Conservation (phyloP, 1,284 basidiomycete species). For the Cutaneotrichosporon cutaneum region DNA sequence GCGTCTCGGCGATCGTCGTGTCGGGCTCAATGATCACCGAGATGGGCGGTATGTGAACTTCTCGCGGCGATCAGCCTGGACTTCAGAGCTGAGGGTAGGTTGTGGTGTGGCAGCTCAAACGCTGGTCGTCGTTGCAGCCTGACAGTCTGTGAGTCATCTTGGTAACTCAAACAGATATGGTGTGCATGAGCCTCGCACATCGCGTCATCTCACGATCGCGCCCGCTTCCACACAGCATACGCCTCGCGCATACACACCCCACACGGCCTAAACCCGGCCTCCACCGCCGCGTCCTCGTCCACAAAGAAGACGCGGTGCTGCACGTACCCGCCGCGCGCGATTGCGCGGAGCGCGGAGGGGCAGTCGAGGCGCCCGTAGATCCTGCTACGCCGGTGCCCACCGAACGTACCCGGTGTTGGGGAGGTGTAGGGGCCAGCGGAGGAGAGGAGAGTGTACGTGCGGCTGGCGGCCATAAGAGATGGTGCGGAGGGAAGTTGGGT, state of each 20-base stretch:
- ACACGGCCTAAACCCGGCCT: neutral
- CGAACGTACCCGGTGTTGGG: neutral
- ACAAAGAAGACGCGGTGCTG: neutral
- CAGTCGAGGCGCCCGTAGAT: conserved; percentile 3
- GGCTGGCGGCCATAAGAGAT: neutral
- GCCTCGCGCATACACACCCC: neutral
- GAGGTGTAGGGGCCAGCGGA: neutral
- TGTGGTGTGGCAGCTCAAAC: too few species aligned
- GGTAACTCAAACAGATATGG: too few species aligned
- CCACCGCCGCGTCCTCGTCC: neutral
- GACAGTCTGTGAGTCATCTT: too few species aligned
- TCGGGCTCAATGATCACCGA: too few species aligned
- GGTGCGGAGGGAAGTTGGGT: neutral
- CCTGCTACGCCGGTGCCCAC: neutral
- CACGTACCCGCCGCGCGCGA: neutral
- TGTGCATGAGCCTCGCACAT: neutral
- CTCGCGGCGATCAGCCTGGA: too few species aligned
- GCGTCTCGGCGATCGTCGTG: too few species aligned
- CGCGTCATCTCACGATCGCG: too few species aligned
- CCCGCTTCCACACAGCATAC: neutral
- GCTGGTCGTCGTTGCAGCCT: too few species aligned
- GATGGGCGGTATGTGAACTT: too few species aligned
- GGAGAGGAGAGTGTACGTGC: neutral
- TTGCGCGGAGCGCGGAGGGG: neutral
- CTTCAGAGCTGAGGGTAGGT: too few species aligned